phyloP scores from a whole-genome alignment of 2,329 filamentous ascomycete genomes.

The Pseudogymnoascus verrucosus region DNA sequence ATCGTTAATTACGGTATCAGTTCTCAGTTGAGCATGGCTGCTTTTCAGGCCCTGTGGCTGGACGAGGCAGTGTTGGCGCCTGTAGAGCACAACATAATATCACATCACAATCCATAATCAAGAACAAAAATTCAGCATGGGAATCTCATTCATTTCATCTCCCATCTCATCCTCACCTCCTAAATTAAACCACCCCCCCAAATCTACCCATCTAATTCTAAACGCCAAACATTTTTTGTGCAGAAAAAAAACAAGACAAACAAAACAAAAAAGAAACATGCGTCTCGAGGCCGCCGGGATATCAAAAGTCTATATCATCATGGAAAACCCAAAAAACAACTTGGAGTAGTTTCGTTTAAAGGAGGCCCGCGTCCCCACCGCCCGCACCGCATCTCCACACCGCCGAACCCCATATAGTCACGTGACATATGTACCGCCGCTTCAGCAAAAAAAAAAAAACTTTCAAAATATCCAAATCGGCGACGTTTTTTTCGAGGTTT shows the following conservation, averaged over 20 bases:
- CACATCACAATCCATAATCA: not conserved
- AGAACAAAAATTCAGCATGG: not conserved
- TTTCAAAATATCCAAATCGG: not conserved
- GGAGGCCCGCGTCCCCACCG: not conserved
- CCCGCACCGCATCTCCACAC: constrained; percentile 1
- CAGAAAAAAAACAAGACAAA: not conserved
- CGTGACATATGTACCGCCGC: not conserved
- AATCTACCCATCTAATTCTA: constrained; percentile 6
- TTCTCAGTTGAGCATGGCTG: not conserved
- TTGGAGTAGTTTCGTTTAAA: not conserved
- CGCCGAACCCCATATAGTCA: not conserved
- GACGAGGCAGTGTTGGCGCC: not conserved
- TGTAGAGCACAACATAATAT: not conserved
- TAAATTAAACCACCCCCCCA: not conserved
- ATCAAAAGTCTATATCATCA: constrained; percentile 8
- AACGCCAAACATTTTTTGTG: constrained; percentile 6
- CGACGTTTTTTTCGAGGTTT: not conserved
- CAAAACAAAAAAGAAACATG: not conserved
- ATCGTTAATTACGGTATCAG: not conserved
- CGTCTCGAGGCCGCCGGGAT: constrained; percentile 8
- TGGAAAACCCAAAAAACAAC: not conserved
- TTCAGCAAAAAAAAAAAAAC: not conserved
- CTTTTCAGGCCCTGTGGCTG: not conserved
- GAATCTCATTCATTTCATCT: constrained; percentile 2
- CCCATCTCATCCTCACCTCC: not conserved